These are phyloP conservation scores for Huntiella abstrusa DNA, from an alignment of 2,329 filamentous ascomycete genomes.

Conservation along the genomic window DNA sequence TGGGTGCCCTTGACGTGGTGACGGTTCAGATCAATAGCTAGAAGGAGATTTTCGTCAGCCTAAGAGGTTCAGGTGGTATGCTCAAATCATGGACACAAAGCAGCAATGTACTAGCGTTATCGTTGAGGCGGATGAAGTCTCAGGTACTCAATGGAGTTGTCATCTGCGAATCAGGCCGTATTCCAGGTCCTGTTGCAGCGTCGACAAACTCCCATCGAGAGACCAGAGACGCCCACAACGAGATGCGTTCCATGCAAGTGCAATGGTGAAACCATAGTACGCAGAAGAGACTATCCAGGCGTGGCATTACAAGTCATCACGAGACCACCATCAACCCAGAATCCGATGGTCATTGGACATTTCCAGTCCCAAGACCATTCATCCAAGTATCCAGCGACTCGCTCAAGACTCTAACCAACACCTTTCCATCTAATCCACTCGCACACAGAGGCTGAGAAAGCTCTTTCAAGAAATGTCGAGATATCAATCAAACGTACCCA, in stretches of 20 bases:
- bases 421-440: conserved; percentile 23
- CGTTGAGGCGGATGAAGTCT: background rate
- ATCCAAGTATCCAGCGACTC: background rate
- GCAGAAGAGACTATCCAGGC: conserved; percentile 8
- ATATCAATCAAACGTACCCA: conserved; percentile 11
- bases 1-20: conserved; percentile 56
- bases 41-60: conserved; percentile 19
- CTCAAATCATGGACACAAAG: conserved; percentile 26
- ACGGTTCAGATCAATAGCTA: conserved; percentile 54
- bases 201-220: background rate
- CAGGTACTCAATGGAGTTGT: background rate
- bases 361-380: background rate
- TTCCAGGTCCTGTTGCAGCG: conserved; percentile 4
- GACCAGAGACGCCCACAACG: background rate
- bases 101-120: conserved; percentile 12
- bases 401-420: background rate
- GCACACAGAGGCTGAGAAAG: conserved; percentile 27
- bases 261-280: conserved; percentile 10
- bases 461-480: conserved; percentile 10
- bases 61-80: conserved; percentile 28
- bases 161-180: background rate
- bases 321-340: background rate
- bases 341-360: too few relatives aligned
- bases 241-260: conserved; percentile 5
- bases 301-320: background rate